A percentile compares a stretch with the other conserved stretches of the same genome.
phyloP scores from a whole-genome alignment of 2,329 filamentous ascomycete genomes.

The Aspergillus sp. region DNA sequence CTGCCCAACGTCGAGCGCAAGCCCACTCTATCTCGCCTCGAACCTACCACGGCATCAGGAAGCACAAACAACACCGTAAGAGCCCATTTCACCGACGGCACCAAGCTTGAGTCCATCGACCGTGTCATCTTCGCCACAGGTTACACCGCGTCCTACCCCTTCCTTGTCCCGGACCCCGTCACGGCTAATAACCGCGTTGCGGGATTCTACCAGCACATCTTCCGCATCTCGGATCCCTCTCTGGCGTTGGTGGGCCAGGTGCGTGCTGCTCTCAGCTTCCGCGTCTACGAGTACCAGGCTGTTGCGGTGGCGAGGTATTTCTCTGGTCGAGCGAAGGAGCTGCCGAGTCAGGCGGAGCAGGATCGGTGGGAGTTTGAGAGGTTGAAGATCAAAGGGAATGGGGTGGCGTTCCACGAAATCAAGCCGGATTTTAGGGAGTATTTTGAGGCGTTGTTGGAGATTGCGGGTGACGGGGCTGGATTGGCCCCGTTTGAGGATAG shows the following conservation, averaged over 20 bases:
- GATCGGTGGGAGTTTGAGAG: slow-evolving; percentile 30
- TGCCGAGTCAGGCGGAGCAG: slow-evolving; percentile 26
- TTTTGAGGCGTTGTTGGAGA: slow-evolving; percentile 41
- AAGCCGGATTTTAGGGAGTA: slow-evolving; percentile 41
- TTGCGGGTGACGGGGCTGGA: slow-evolving; percentile 42
- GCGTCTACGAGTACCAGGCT: slow-evolving; percentile 35
- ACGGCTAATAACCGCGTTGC: slow-evolving; percentile 27
- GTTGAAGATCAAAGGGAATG: slow-evolving; percentile 24
- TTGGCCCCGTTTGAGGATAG: slow-evolving; percentile 42
- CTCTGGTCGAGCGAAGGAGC: slow-evolving; percentile 19
- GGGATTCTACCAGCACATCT: slow-evolving; percentile 36
- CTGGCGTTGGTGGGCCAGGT: slow-evolving; percentile 34
- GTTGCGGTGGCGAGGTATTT: slow-evolving; percentile 33
- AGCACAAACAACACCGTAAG: neutral
- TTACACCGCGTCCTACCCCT: slow-evolving; percentile 32
- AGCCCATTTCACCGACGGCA: slow-evolving; percentile 28
- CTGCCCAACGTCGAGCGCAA: slow-evolving; percentile 27
- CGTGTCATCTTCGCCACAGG: slow-evolving; percentile 37
- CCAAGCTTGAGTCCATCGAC: slow-evolving; percentile 21
- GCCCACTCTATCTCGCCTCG: slow-evolving; percentile 20
- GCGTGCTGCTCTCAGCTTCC: slow-evolving; percentile 31
- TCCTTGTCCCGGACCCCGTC: slow-evolving; percentile 25
- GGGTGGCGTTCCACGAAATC: slow-evolving; percentile 25
- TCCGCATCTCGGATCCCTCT: slow-evolving; percentile 30
- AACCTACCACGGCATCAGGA: neutral